phyloP scores from a whole-genome alignment of 257 asterid genomes.

The Phtheirospermum japonicum region DNA sequence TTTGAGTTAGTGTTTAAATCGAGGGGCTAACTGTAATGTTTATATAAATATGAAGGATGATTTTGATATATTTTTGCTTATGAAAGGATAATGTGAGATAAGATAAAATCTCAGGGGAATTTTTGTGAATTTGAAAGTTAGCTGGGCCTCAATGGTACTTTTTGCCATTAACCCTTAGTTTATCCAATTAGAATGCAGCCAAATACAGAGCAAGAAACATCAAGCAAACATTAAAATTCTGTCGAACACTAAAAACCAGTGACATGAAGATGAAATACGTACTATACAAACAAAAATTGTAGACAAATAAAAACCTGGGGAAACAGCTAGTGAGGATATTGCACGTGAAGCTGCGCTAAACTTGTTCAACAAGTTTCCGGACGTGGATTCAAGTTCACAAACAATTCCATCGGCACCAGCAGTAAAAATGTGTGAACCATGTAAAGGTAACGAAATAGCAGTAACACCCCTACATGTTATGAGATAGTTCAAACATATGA shows the following conservation, averaged over 20 bases:
- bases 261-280: neutral
- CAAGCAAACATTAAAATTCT: neutral
- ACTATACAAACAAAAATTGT: neutral
- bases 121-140: too few relatives aligned
- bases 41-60: too few relatives aligned
- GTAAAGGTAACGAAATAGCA: constrained; percentile 63
- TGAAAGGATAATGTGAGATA: too few relatives aligned
- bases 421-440: constrained; percentile 63
- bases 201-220: too few relatives aligned
- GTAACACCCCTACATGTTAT: constrained; percentile 65
- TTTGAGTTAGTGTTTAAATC: too few relatives aligned
- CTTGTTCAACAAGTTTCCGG: constrained; percentile 68
- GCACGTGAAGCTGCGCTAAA: constrained; percentile 68
- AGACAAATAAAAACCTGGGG: constrained; percentile 55
- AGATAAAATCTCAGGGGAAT: too few relatives aligned
- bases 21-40: too few relatives aligned
- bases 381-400: constrained; percentile 67
- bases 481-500: constrained; percentile 15
- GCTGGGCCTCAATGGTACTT: too few relatives aligned
- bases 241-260: neutral
- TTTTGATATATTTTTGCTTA: too few relatives aligned
- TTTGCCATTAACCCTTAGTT: too few relatives aligned
- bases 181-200: too few relatives aligned
- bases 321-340: constrained; percentile 72
- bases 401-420: constrained; percentile 92